Conservation (phyloP, 1,139 yeast species). For the Blastobotrys aristatus region DNA sequence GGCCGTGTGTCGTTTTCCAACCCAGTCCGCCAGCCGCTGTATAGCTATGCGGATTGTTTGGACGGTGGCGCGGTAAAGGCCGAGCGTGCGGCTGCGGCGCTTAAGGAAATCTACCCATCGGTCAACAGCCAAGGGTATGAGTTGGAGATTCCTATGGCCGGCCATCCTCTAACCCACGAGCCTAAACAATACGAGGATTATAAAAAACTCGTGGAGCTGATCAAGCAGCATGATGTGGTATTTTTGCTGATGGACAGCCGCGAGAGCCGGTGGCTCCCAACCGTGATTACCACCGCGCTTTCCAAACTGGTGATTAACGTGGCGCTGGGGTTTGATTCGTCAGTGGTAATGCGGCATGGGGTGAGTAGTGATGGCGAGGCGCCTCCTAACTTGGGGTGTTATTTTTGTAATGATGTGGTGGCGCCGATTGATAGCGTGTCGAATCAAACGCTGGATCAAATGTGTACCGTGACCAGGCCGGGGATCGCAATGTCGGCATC, state of each 20-base stretch:
- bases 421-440: constrained; percentile 86
- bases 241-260: constrained; percentile 88
- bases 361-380: constrained; percentile 29
- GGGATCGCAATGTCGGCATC: constrained; percentile 90
- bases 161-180: constrained; percentile 69
- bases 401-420: constrained; percentile 91
- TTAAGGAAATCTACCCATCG: constrained; percentile 72
- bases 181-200: constrained; percentile 47
- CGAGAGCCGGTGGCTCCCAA: constrained; percentile 95
- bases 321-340: constrained; percentile 92
- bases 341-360: constrained; percentile 91
- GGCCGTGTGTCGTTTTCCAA: constrained; percentile 87
- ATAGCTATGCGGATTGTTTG: constrained; percentile 67
- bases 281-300: constrained; percentile 64
- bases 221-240: constrained; percentile 65
- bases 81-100: constrained; percentile 62
- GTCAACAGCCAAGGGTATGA: constrained; percentile 57
- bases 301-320: constrained; percentile 79
- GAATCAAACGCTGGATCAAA: constrained; percentile 87
- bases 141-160: constrained; percentile 91
- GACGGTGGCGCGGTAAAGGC: constrained; percentile 76
- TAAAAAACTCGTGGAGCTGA: constrained; percentile 47
- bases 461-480: constrained; percentile 98
- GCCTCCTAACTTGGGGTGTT: constrained; percentile 67
- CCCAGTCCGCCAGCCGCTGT: constrained; percentile 92